Percentiles rank a stretch among this genome's conserved stretches.
Conservation (phyloP, 164 flowering plant genomes). For the Berberis vulgaris region DNA sequence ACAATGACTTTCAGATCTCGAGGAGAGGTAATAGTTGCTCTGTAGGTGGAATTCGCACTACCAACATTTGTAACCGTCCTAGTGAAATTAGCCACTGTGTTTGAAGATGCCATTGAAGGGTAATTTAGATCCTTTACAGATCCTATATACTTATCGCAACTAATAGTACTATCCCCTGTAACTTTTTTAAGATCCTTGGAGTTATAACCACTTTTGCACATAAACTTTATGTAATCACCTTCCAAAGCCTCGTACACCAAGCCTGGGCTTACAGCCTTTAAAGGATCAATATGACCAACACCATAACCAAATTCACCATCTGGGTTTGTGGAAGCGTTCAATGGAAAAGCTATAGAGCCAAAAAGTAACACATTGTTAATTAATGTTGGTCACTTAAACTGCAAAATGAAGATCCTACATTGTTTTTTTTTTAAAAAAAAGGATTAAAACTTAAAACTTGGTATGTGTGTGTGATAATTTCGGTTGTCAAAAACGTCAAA, state of each 20-base stretch:
- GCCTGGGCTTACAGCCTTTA: neutral
- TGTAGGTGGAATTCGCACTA: neutral
- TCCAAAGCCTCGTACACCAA: conserved; percentile 1
- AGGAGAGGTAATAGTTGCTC: neutral
- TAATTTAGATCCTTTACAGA: neutral
- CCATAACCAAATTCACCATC: conserved; percentile 35
- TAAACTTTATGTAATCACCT: neutral
- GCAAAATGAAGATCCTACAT: too few species aligned
- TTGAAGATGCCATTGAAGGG: neutral
- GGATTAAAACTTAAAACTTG: too few species aligned
- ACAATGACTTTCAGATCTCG: neutral
- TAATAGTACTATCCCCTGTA: neutral
- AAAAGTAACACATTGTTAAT: too few species aligned
- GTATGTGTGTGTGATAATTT: too few species aligned
- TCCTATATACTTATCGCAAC: neutral
- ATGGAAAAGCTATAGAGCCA: neutral
- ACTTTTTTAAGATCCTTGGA: neutral
- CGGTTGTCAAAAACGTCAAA: too few species aligned
- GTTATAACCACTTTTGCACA: neutral
- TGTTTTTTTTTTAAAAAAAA: too few species aligned
- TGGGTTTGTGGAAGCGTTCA: neutral
- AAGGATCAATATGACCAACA: conserved; percentile 1
- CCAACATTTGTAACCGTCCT: conserved; percentile 4
- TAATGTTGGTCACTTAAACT: too few species aligned
- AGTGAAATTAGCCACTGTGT: neutral